A percentile compares a stretch with the other conserved stretches of the same genome.
phyloP scores from a whole-genome alignment of 2,329 filamentous ascomycete species.

The Cytospora chrysosperma region DNA sequence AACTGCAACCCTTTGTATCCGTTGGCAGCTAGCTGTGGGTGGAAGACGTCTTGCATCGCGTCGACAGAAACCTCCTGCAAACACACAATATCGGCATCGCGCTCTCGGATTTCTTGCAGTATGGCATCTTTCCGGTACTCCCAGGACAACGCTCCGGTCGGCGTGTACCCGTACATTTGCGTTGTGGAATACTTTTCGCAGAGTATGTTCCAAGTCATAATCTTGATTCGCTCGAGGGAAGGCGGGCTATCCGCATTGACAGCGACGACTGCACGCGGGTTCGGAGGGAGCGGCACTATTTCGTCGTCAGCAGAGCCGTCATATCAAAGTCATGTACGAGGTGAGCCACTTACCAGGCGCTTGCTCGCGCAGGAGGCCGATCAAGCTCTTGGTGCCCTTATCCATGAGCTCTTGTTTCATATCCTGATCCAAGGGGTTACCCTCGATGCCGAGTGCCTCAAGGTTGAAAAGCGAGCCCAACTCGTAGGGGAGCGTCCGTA shows the following conservation, averaged over 20 bases:
- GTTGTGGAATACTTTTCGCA: conserved; percentile 91
- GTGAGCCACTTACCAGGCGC: conserved; percentile 67
- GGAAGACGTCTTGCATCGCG: conserved; percentile 88
- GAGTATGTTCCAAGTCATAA: conserved; percentile 92
- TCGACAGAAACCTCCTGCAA: conserved; percentile 92
- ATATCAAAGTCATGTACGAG: background rate
- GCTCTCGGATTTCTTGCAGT: conserved; percentile 73
- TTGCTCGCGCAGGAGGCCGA: conserved; percentile 79
- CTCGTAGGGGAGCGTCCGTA: conserved; percentile 79
- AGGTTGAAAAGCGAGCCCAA: conserved; percentile 85
- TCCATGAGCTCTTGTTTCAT: conserved; percentile 82
- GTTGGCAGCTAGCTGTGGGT: conserved; percentile 77
- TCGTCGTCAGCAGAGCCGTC: background rate
- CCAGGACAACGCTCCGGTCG: conserved; percentile 79
- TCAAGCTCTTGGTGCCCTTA: conserved; percentile 80
- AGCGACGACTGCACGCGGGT: conserved; percentile 74
- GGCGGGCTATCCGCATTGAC: conserved; percentile 65
- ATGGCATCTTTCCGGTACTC: conserved; percentile 82
- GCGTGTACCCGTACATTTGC: conserved; percentile 85
- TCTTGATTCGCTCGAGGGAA: conserved; percentile 69
- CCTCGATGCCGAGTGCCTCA: conserved; percentile 87
- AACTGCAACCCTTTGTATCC: conserved; percentile 95
- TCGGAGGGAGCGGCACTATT: conserved; percentile 73
- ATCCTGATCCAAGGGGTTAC: conserved; percentile 77
- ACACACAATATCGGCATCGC: conserved; percentile 86